phyloP scores from a whole-genome alignment of 2,329 filamentous ascomycete species.

The Ophiostoma fasciatum region DNA sequence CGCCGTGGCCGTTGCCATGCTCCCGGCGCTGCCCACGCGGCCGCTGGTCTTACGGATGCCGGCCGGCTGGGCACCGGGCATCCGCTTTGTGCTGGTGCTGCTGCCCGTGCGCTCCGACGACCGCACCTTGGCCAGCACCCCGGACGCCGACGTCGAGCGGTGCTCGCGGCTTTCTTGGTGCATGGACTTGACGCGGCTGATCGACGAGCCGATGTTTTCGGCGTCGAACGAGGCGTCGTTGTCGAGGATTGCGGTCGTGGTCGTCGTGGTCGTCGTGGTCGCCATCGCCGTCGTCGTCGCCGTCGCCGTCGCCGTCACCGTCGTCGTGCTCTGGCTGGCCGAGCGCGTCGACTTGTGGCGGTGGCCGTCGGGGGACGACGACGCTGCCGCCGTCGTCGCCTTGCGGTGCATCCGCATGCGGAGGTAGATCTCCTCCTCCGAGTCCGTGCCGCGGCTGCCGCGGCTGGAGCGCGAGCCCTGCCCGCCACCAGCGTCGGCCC shows the following conservation, averaged over 20 bases:
- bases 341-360: constrained; percentile 34
- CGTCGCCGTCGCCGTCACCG: constrained; percentile 32
- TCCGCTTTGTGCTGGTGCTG: constrained; percentile 33
- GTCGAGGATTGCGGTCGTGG: constrained; percentile 42
- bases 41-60: constrained; percentile 53
- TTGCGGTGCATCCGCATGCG: constrained; percentile 57
- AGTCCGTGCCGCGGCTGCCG: constrained; percentile 42
- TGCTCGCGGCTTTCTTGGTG: constrained; percentile 14
- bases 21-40: constrained; percentile 43
- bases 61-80: constrained; percentile 31
- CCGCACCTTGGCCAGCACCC: constrained; percentile 49
- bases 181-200: constrained; percentile 33
- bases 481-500: constrained; percentile 38
- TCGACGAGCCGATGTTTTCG: constrained; percentile 48
- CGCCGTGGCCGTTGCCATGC: constrained; percentile 19
- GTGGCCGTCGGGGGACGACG: constrained; percentile 44
- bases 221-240: constrained; percentile 56
- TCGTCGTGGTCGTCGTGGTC: constrained; percentile 43
- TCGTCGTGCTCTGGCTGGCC: constrained; percentile 37
- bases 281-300: constrained; percentile 49
- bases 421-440: constrained; percentile 71
- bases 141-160: constrained; percentile 37
- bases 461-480: constrained; percentile 46
- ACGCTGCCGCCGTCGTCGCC: constrained; percentile 39
- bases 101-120: constrained; percentile 17